phyloP scores from a whole-genome alignment of 495 filamentous ascomycete genomes.

The Talaromyces thailandensis region DNA sequence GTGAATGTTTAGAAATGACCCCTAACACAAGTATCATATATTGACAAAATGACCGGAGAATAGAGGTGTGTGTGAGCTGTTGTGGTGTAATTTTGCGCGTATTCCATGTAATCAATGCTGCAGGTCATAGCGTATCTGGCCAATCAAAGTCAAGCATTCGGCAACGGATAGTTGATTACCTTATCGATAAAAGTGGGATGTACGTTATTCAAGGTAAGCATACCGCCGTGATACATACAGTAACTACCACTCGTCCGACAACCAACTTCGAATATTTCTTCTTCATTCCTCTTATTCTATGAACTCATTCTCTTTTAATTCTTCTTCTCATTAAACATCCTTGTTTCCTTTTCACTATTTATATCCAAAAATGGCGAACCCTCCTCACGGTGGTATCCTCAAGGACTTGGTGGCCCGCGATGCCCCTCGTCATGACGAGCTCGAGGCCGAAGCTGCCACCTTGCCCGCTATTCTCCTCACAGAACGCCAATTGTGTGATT shows the following conservation, averaged over 20 bases:
- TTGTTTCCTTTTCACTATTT: neutral
- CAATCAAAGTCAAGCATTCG: neutral
- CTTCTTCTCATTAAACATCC: neutral
- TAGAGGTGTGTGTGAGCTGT: neutral
- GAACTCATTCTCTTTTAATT: neutral
- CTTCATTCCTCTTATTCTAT: neutral
- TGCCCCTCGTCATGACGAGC: slow-evolving; percentile 62
- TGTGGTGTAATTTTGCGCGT: neutral
- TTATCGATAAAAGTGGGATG: neutral
- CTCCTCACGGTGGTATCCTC: slow-evolving; percentile 91
- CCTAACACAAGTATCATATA: no score
- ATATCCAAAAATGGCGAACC: slow-evolving; percentile 50
- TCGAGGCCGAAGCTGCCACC: slow-evolving; percentile 74
- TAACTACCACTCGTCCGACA: neutral
- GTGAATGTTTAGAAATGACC: neutral
- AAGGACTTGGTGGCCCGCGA: slow-evolving; percentile 96
- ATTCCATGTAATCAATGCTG: neutral
- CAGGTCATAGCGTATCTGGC: neutral
- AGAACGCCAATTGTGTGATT: slow-evolving; percentile 93
- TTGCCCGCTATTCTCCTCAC: slow-evolving; percentile 77
- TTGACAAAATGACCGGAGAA: no score
- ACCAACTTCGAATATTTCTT: neutral
- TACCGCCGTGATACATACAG: neutral
- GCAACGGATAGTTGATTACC: neutral
- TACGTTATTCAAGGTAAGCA: neutral